Conservation (phyloP, 371 early-diverging fungal genomes). For the Mortierella sp. region DNA sequence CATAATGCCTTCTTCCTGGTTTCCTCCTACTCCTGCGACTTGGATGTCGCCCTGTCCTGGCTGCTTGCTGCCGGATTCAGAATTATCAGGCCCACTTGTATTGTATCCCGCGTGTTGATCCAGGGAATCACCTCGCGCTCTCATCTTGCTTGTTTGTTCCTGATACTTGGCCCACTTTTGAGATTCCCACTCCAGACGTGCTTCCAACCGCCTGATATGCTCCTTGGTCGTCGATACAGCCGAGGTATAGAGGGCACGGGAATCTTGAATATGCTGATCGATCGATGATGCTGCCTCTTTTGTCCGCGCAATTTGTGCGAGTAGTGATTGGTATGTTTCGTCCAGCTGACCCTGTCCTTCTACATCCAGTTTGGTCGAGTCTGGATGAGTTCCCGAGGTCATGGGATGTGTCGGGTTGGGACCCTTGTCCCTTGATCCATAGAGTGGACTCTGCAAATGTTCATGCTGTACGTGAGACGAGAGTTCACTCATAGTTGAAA, state of each 20-base stretch:
- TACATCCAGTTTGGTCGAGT: background rate
- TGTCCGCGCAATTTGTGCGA: constrained; percentile 10
- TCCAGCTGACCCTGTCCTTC: background rate
- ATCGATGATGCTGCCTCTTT: constrained; percentile 8
- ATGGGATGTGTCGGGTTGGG: background rate
- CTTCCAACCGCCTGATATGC: constrained; percentile 39
- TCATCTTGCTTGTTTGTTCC: constrained; percentile 17
- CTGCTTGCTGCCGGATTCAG: background rate
- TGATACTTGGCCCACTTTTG: constrained; percentile 45
- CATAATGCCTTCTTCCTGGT: background rate
- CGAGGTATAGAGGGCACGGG: constrained; percentile 16
- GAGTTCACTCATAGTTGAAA: constrained; percentile 12
- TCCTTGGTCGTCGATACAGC: constrained; percentile 17
- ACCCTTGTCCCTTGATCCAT: too few species aligned
- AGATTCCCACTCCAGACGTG: constrained; percentile 44
- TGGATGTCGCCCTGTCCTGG: too few species aligned
- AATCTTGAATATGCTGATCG: constrained; percentile 18
- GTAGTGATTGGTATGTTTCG: constrained; percentile 20
- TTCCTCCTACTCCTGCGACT: background rate
- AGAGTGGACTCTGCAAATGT: constrained; percentile 22
- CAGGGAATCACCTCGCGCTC: background rate
- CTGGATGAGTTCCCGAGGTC: background rate
- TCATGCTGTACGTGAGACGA: constrained; percentile 24
- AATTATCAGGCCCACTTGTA: background rate
- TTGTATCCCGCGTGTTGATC: background rate